Base-by-base conservation (phyloP, 768 basidiomycete species). In the Amanita molliuscula region DNA sequence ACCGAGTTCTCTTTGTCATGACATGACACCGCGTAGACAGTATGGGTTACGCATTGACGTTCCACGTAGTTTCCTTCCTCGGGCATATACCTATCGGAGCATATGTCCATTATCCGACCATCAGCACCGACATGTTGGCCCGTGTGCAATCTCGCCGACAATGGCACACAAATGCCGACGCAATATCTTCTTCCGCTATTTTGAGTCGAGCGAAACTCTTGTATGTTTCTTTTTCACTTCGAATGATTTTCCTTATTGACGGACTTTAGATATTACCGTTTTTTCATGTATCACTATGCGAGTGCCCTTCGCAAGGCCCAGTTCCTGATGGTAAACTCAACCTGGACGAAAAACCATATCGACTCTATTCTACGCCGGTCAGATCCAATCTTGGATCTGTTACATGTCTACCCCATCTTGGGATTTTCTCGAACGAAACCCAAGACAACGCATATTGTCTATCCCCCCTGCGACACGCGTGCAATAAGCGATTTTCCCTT, bases 11-110 rank as follows among this genome's bases (percentile, higher is more conserved):
- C 18, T 21, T 18, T 15, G 2, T 26, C 20, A 16, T 26, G 25
- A 28, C n/a, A 35, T 47, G 35, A 47, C 35, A 26, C 6, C 10
- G 20, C 21, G 5, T 56, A 96, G 95, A 99, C 62, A 91, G 93
- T 0, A 98, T 98, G 94, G 96, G 96, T 25, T 96, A 93, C 58
- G 92, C 93, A 0, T 97, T 97, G 61, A 90, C 91, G 1, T 92
- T 89, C 63, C 90, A 84, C 15, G 68, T 87, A 26, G 82, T 93
- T 6, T 66, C 77, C 0, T 65, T 79, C 46, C 59, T 95, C 1
- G 74, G 78, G 13, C 61, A 71, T 13, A 73, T 90, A 35, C 82
- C 88, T 2, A 75, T 95, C 20, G 92, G 87, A 7, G 87, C 92
- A 25, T 99, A 98, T 58, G 80, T 92, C 8, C 96, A 99, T 64